These are phyloP conservation scores for Trichoderma polysporum DNA, from an alignment of 2,329 filamentous ascomycete genomes.

Conservation along the genomic window DNA sequence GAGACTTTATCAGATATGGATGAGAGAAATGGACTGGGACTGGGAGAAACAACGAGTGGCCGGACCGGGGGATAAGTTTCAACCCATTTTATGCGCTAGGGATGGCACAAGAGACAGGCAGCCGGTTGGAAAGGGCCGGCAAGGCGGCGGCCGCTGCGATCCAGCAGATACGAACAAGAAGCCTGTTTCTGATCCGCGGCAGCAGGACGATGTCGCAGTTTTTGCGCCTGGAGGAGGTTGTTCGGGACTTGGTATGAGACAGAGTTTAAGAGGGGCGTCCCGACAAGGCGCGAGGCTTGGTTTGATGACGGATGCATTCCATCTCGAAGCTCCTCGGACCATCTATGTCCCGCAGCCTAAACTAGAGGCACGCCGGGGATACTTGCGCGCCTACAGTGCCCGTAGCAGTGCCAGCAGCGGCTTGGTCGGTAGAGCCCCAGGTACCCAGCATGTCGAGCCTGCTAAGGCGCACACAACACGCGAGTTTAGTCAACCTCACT, in stretches of 20 bases:
- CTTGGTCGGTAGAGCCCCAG: not conserved
- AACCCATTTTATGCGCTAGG: slow-evolving; percentile 21
- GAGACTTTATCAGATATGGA: not conserved
- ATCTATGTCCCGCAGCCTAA: slow-evolving; percentile 17
- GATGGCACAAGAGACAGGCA: not conserved
- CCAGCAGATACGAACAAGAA: not conserved
- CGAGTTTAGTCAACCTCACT: not conserved
- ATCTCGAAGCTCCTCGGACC: not conserved
- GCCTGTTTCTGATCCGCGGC: not conserved
- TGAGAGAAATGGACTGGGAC: not conserved
- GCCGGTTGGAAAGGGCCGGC: not conserved
- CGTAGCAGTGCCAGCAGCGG: not conserved
- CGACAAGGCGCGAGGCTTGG: not conserved
- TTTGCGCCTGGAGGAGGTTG: not conserved
- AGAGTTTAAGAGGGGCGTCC: not conserved
- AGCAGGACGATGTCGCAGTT: not conserved
- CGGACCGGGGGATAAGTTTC: slow-evolving; percentile 13
- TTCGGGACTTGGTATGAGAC: not conserved
- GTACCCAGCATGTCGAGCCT: slow-evolving; percentile 5
- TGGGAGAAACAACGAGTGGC: not conserved
- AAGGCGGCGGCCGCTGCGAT: not conserved
- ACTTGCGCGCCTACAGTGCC: not conserved
- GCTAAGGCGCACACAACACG: not conserved
- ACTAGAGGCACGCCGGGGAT: not conserved
- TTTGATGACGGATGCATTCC: not conserved